phyloP scores from a whole-genome alignment of 768 basidiomycete species.

The Cyclocybe cylindracea region DNA sequence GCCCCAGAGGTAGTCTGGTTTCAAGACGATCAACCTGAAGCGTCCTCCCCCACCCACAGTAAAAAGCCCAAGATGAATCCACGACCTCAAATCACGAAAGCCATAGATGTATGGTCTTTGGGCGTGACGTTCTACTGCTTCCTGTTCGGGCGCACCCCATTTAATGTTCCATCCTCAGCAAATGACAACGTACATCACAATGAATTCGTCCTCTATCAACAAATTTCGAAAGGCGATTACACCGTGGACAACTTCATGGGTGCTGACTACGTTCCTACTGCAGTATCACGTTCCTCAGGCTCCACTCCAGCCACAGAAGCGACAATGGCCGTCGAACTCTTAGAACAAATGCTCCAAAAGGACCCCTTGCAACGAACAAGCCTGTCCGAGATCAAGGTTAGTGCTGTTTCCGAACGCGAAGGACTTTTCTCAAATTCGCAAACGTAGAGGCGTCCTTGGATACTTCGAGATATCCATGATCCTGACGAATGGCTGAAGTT shows the following conservation, averaged over 20 bases:
- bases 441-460: conserved; percentile 37
- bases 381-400: conserved; percentile 35
- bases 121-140: conserved; percentile 49
- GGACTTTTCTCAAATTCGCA: not conserved
- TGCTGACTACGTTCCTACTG: conserved; percentile 32
- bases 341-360: conserved; percentile 44
- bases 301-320: conserved; percentile 23
- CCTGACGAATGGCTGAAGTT: conserved; percentile 36
- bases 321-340: conserved; percentile 29
- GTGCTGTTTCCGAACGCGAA: not conserved
- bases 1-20: conserved; percentile 47
- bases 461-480: conserved; percentile 33
- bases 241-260: conserved; percentile 37
- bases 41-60: conserved; percentile 14
- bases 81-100: conserved; percentile 44
- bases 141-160: conserved; percentile 46
- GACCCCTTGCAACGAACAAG: conserved; percentile 33
- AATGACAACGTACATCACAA: conserved; percentile 36
- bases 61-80: conserved; percentile 18
- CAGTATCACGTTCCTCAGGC: conserved; percentile 33
- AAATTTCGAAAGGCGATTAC: conserved; percentile 45
- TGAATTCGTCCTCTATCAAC: conserved; percentile 39
- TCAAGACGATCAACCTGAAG: conserved; percentile 24
- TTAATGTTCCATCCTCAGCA: conserved; percentile 32
- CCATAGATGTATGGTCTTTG: conserved; percentile 49